Evolutionary conservation across 768 basidiomycete species (phyloP).

Genomic region (Phanerochaete sordida): DNA sequence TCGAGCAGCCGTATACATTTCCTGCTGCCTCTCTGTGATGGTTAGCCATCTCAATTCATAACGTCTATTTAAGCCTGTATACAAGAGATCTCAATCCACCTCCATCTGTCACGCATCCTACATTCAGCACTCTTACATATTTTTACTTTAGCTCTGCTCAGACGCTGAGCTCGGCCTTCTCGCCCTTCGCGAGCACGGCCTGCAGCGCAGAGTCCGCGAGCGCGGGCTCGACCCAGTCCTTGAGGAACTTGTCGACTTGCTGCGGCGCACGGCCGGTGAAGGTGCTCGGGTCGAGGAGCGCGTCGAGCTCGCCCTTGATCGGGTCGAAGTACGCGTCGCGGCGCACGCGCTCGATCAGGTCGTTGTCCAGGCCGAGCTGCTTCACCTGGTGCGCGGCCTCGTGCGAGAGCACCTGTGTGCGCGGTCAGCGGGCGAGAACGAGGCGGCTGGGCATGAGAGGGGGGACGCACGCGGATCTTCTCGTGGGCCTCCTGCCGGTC

Average conservation of each 20-base stretch:
- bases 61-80: too few species aligned
- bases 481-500: constrained; percentile 98
- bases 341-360: constrained; percentile 86
- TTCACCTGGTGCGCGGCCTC: constrained; percentile 95
- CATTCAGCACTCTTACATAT: not conserved
- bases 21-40: too few species aligned
- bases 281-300: constrained; percentile 76
- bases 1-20: too few species aligned
- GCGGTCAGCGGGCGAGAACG: too few species aligned
- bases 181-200: constrained; percentile 46
- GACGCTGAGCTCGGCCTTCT: constrained; percentile 66
- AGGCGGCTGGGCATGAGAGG: too few species aligned
- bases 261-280: constrained; percentile 95
- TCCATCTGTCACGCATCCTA: too few species aligned
- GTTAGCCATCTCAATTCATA: too few species aligned
- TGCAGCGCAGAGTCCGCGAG: constrained; percentile 55
- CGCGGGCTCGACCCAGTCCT: constrained; percentile 85
- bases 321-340: constrained; percentile 85
- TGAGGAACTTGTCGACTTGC: constrained; percentile 87
- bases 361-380: constrained; percentile 90
- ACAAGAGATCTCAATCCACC: too few species aligned
- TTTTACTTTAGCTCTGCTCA: constrained; percentile 10
- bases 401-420: constrained; percentile 91
- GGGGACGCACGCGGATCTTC: constrained; percentile 80
- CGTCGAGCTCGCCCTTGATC: constrained; percentile 77